phyloP scores from a whole-genome alignment of 176 grass and related monocot species.

The Oropetium thomaeum region DNA sequence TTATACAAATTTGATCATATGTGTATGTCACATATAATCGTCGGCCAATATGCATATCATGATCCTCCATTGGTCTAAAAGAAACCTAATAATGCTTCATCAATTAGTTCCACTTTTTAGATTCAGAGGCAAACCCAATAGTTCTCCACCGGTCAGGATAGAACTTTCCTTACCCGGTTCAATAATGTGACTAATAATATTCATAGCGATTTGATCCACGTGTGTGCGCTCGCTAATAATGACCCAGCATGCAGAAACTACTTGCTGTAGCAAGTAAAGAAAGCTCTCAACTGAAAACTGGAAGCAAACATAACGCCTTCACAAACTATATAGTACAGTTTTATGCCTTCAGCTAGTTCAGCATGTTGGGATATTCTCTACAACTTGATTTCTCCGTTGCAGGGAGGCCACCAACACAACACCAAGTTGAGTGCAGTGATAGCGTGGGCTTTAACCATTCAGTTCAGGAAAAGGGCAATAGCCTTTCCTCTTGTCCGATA shows the following conservation, averaged over 20 bases:
- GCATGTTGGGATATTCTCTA: neutral
- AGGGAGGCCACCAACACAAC: neutral
- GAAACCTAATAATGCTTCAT: neutral
- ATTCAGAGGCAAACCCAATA: neutral
- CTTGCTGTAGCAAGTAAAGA: neutral
- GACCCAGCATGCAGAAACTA: neutral
- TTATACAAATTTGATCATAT: slow-evolving; percentile 2
- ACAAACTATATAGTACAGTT: no score
- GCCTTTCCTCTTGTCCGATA: neutral
- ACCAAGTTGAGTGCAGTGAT: neutral
- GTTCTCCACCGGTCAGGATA: neutral
- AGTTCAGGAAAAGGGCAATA: slow-evolving; percentile 30
- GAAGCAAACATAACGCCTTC: neutral
- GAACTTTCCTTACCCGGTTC: neutral
- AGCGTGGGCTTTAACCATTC: slow-evolving; percentile 28
- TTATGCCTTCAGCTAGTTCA: neutral
- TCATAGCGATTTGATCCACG: neutral
- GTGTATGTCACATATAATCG: no score
- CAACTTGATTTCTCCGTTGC: neutral
- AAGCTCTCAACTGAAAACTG: neutral
- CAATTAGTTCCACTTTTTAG: neutral
- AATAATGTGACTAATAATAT: slow-evolving; percentile 17
- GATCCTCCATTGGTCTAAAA: neutral
- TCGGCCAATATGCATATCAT: neutral
- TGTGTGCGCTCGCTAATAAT: neutral